These are phyloP conservation scores for Dryas integrifolia DNA, from an alignment of 331 rosid species.

Conservation along the genomic window DNA sequence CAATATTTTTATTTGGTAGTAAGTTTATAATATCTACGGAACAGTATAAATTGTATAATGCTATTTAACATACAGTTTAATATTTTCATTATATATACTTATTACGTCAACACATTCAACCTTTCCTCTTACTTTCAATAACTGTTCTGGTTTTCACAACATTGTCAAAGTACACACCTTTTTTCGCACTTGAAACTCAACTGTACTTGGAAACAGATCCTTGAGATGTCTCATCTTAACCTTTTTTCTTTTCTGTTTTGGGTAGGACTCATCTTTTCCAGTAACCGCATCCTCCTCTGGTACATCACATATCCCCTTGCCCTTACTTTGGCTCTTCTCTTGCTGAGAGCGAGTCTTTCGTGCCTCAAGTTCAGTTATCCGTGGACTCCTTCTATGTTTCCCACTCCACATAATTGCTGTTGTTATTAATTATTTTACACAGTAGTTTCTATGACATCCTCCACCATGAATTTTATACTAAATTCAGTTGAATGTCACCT, in stretches of 20 bases:
- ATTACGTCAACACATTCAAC: not conserved
- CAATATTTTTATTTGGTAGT: too few relatives aligned
- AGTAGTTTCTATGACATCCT: not conserved
- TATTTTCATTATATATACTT: not conserved
- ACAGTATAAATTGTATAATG: too few relatives aligned
- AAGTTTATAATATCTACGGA: too few relatives aligned
- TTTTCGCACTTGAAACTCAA: not conserved
- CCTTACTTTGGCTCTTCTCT: constrained; percentile 13
- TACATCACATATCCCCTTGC: constrained; percentile 1
- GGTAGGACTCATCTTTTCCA: not conserved
- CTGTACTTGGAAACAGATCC: not conserved
- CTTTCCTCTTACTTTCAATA: not conserved
- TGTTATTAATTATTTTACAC: not conserved
- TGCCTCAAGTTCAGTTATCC: constrained; percentile 5
- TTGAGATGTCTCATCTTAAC: constrained; percentile 10
- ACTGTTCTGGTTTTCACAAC: not conserved
- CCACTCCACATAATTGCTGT: not conserved
- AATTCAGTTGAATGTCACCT: constrained; percentile 5
- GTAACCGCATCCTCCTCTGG: constrained; percentile 1
- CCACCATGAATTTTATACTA: not conserved
- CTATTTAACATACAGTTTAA: not conserved
- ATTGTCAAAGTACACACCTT: not conserved
- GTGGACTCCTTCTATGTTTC: constrained; percentile 16
- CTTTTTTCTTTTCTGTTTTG: constrained; percentile 13
- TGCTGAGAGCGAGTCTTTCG: not conserved